These are phyloP conservation scores for Mariannaea elegans DNA, from an alignment of 2,329 filamentous ascomycete genomes.

Conservation along the genomic window DNA sequence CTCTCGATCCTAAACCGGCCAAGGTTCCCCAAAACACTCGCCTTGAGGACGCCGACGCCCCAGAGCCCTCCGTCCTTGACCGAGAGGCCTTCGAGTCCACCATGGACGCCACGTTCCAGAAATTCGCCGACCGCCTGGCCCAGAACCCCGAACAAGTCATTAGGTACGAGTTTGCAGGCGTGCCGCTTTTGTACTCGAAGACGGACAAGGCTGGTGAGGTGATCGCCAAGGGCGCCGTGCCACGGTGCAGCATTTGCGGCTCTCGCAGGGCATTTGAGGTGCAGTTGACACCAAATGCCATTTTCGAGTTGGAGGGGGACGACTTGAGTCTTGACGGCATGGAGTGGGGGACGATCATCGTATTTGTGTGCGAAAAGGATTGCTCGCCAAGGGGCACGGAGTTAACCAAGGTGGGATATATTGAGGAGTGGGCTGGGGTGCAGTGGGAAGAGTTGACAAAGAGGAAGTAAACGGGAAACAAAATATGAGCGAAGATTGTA, in stretches of 20 bases:
- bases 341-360: constrained; percentile 96
- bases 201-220: constrained; percentile 76
- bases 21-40: constrained; percentile 61
- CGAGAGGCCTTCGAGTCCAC: constrained; percentile 76
- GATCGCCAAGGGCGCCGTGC: constrained; percentile 67
- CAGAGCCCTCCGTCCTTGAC: constrained; percentile 63
- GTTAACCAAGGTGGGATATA: constrained; percentile 75
- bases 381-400: constrained; percentile 70
- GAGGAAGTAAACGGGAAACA: constrained; percentile 37
- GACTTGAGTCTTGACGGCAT: constrained; percentile 81
- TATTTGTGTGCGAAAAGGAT: constrained; percentile 84
- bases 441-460: constrained; percentile 87
- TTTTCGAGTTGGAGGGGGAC: constrained; percentile 85
- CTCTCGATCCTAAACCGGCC: constrained; percentile 69
- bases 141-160: constrained; percentile 87
- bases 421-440: constrained; percentile 97
- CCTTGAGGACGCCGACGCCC: constrained; percentile 50
- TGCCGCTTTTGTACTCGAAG: constrained; percentile 82
- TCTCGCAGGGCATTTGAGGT: constrained; percentile 84
- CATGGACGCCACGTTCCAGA: constrained; percentile 80
- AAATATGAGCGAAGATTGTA: background rate
- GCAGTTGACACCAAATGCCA: constrained; percentile 90
- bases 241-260: constrained; percentile 80
- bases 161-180: constrained; percentile 79
- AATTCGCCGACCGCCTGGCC: constrained; percentile 78